Conservation (phyloP, 495 filamentous ascomycete genomes). For the Penicillium atrosanguineum region DNA sequence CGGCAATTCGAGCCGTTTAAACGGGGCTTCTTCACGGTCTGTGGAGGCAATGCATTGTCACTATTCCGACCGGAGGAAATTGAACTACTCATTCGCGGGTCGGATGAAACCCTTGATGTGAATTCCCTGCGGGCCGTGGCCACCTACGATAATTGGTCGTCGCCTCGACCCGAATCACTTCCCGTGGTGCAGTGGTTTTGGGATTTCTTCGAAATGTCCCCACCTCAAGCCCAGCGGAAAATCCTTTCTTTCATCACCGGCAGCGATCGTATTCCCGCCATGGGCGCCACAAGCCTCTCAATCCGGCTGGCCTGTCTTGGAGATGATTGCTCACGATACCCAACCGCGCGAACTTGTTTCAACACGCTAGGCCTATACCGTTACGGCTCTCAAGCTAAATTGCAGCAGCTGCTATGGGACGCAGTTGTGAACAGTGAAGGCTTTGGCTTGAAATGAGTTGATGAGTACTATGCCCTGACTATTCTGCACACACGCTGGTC, state of each 20-base stretch:
- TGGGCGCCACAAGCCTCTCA: slow-evolving; percentile 78
- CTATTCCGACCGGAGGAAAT: slow-evolving; percentile 95
- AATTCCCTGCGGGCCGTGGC: slow-evolving; percentile 72
- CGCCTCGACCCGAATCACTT: slow-evolving; percentile 49
- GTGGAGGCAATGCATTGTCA: slow-evolving; percentile 83
- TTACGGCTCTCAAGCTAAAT: slow-evolving; percentile 60
- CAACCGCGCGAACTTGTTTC: slow-evolving; percentile 88
- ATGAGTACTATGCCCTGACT: slow-evolving; percentile 3
- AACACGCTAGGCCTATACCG: slow-evolving; percentile 78
- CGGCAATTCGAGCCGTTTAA: slow-evolving; percentile 95
- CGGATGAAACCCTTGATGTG: slow-evolving; percentile 82
- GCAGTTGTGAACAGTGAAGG: slow-evolving; percentile 90
- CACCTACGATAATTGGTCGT: slow-evolving; percentile 76
- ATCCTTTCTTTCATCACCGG: slow-evolving; percentile 89
- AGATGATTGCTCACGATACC: slow-evolving; percentile 71
- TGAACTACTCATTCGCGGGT: slow-evolving; percentile 83
- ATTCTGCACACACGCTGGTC: slow-evolving; percentile 14
- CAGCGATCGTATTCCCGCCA: slow-evolving; percentile 87
- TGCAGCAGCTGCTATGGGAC: slow-evolving; percentile 76
- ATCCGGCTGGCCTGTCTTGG: slow-evolving; percentile 75
- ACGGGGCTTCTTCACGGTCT: slow-evolving; percentile 91
- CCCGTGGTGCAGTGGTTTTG: slow-evolving; percentile 85
- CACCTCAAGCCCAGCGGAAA: slow-evolving; percentile 68
- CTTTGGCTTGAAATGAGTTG: slow-evolving; percentile 78
- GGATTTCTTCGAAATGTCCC: slow-evolving; percentile 68